phyloP scores from a whole-genome alignment of 176 grass and related monocot genomes.

The Sorghum bicolor region Sorghum_bicolor_NCBIv3 NC_012873.2:64483001-64483500 shows the following conservation, averaged over 20 bases:
- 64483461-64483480: slow-evolving; percentile 59
- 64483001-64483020: slow-evolving; percentile 96
- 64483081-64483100: slow-evolving; percentile 59
- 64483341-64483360: slow-evolving; percentile 26
- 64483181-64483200: slow-evolving; percentile 2
- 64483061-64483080: slow-evolving; percentile 65
- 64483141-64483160: slow-evolving; percentile 69
- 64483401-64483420: slow-evolving; percentile 49
- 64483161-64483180: background rate
- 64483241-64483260: slow-evolving; percentile 75
- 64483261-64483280: slow-evolving; percentile 62
- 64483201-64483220: slow-evolving; percentile 43
- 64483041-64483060: slow-evolving; percentile 70
- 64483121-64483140: slow-evolving; percentile 73
- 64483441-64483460: slow-evolving; percentile 61
- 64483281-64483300: slow-evolving; percentile 75
- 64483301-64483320: slow-evolving; percentile 84
- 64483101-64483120: slow-evolving; percentile 85
- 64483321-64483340: slow-evolving; percentile 64
- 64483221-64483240: slow-evolving; percentile 82
- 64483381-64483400: slow-evolving; percentile 3
- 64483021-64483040: slow-evolving; percentile 68
- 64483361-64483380: background rate
- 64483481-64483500: slow-evolving; percentile 70
- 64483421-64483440: slow-evolving; percentile 86